Evolutionary conservation across 768 basidiomycete species (phyloP), one percentile per base, ranked within the genome.

Genomic region (Mycena epipterygia): DNA sequence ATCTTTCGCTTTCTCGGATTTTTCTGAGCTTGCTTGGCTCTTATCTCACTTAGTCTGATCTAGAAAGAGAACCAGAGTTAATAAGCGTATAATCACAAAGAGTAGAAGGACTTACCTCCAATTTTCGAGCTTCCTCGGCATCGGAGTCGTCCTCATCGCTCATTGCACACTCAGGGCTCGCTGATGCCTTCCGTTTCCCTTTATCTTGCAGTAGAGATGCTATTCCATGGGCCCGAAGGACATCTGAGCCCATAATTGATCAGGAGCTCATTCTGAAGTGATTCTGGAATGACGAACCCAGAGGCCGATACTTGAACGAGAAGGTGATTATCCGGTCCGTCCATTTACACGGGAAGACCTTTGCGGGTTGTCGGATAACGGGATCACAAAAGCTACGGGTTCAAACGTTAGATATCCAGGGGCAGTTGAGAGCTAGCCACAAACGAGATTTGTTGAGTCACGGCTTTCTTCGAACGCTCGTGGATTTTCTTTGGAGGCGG

Each of bases 391-490:
- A 67, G 5, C 66, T 67, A 52, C 19, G 52, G 0, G 8, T 6
- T 46, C 27, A 9, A 12, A 37, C 12, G 21, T 56, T 17, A 51
- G 41, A 32, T 32, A 55, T 25, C n/a, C 3, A 5, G 3, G 32
- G 19, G 37, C 19, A 16, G 5, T 21, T 48, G 25, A 23, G 2
- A 57, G 48, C 16, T 33, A 33, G 7, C 25, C 14, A 69, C 72
- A 51, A 64, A 80, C 78, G 69, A 64, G 17, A 80, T 64, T 68
- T 74, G 72, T 67, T 78, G 79, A n/a, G 58, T 53, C 13, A 74
- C 46, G 2, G 69, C 67, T 46, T 78, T 78, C 65, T 78, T 78
- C 12, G 75, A 62, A 6, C 77, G 74, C 61, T 79, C 78, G 41
- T 78, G 77, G 4, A 78, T 65, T 55, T 74, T 76, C 44, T 60